Evolutionary conservation across 345 rosid species (phyloP), one percentile per base, ranked within the genome.

Genomic region (Citrus glauca): DNA sequence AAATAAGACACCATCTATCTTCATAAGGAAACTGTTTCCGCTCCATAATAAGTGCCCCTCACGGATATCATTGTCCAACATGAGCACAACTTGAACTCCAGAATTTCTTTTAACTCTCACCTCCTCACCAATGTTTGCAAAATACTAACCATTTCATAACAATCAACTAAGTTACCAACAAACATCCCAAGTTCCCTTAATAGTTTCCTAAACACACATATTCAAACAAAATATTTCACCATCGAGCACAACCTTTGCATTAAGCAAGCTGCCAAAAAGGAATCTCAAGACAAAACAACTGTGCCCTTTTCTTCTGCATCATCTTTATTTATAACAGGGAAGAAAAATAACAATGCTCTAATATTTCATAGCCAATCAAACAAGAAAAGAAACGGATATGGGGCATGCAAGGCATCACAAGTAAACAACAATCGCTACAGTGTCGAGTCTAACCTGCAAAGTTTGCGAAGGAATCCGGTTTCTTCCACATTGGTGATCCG

Each of bases 381-480:
- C 35, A 73, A 10, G 62, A 81, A 35, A 75, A 5, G 56, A 37
- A 66, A 74, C 67, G 63, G 70, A 61, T 55, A 75, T 24, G 30
- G 55, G 24, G 13, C 11, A 7, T 61, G 48, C 50, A 66, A 69
- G 62, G 63, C 65, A 65, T 30, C 48, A 42, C 8, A 72, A 80
- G n/a, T 60, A 73, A 73, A 80, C n/a, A 66, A 62, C 28, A 45
- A 45, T 9, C 35, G 67, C 72, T 38, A 59, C 45, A 83, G 74
- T 73, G 33, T 33, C 25, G 3, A 80, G 71, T 73, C 90, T 79
- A 74, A 92, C 94, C 97, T 92, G 94, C 82, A 87, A 69, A 45
- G 92, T 87, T 81, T 74, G 86, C 62, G 91, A 89, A 73, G 97
- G 97, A 84, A 92, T 88, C 71, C 84, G 94, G 71, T 82, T 85